Conservation (phyloP, 129 eudicot genomes). For the Flaveria bidentis region DNA sequence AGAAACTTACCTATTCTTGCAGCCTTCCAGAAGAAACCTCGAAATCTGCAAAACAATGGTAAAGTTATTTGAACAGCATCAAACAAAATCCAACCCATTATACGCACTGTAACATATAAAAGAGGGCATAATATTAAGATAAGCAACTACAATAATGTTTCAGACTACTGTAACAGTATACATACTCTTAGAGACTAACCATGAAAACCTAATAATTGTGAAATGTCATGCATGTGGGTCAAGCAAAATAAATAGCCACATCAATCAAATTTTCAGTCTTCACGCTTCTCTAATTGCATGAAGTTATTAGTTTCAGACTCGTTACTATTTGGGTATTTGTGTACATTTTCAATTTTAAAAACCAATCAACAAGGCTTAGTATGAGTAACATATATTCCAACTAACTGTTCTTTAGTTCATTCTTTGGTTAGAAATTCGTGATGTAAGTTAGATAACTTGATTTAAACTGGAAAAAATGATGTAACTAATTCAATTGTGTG, state of each 20-base stretch:
- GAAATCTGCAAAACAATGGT: slow-evolving; percentile 54
- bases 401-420: slow-evolving; percentile 1
- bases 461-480: not conserved
- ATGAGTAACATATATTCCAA: not conserved
- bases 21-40: slow-evolving; percentile 92
- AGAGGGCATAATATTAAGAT: slow-evolving; percentile 1
- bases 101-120: slow-evolving; percentile 4
- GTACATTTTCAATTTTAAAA: not conserved
- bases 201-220: not conserved
- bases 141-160: not conserved
- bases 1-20: slow-evolving; percentile 69
- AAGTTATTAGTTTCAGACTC: not conserved
- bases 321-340: not conserved
- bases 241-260: slow-evolving; percentile 5
- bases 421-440: not conserved
- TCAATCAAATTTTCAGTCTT: not conserved
- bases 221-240: slow-evolving; percentile 6
- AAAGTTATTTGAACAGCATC: slow-evolving; percentile 10
- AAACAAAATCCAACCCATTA: slow-evolving; percentile 10
- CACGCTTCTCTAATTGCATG: not conserved
- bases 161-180: not conserved
- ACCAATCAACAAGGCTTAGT: not conserved
- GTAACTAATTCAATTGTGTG: not conserved
- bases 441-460: not conserved
- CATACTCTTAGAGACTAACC: not conserved